Conservation (phyloP, 2,329 filamentous ascomycete genomes). For the Daldinia sp. region DNA sequence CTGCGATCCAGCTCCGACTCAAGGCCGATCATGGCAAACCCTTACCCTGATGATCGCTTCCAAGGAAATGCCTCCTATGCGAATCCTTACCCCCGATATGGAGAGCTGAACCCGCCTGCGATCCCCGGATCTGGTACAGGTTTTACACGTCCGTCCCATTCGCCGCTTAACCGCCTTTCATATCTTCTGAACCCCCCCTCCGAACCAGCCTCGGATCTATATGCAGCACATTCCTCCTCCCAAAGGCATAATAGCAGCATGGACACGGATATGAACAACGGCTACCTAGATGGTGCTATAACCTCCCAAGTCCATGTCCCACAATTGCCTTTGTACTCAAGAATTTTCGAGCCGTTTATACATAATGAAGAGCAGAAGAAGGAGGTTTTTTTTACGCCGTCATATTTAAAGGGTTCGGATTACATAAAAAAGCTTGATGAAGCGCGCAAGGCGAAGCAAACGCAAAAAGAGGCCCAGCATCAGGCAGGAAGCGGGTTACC, state of each 20-base stretch:
- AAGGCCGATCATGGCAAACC: constrained; percentile 53
- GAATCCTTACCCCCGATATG: constrained; percentile 46
- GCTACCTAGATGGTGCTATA: constrained; percentile 38
- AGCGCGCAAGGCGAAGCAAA: constrained; percentile 68
- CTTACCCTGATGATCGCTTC: constrained; percentile 50
- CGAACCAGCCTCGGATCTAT: constrained; percentile 48
- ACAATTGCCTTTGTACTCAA: constrained; percentile 58
- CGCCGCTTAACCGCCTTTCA: constrained; percentile 55
- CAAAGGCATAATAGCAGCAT: constrained; percentile 44
- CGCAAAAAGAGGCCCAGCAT: constrained; percentile 57
- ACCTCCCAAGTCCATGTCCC: constrained; percentile 42
- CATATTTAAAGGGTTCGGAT: constrained; percentile 80
- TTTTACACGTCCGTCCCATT: constrained; percentile 44
- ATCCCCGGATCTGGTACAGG: constrained; percentile 48
- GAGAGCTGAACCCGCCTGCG: constrained; percentile 54
- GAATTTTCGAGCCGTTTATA: constrained; percentile 62
- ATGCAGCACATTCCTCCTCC: constrained; percentile 40
- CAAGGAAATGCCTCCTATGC: constrained; percentile 47
- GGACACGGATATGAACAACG: constrained; percentile 47
- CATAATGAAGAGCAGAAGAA: constrained; percentile 44
- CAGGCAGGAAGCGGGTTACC: constrained; percentile 46
- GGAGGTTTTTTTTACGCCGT: constrained; percentile 78
- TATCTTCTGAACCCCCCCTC: constrained; percentile 63
- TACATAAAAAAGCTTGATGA: constrained; percentile 81
- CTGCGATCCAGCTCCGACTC: constrained; percentile 27